Conservation (phyloP, 2,329 filamentous ascomycete genomes). For the Xylaria sp. region DNA sequence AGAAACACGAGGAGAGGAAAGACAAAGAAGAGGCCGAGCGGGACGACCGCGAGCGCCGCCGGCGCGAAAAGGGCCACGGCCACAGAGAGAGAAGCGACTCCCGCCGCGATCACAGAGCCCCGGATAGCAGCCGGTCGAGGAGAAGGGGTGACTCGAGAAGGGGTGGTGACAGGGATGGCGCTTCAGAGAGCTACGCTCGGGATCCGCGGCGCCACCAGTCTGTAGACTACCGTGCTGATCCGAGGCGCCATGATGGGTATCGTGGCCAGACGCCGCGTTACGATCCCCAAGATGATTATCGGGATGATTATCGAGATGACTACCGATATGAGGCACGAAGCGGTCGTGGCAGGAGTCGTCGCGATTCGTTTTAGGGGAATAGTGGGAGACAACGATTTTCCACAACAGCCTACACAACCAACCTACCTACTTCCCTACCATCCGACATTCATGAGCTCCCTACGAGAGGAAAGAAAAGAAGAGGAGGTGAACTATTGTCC, state of each 20-base stretch:
- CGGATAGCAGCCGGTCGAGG: neutral
- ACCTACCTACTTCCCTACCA: too few relatives aligned
- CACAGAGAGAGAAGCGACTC: constrained; percentile 8
- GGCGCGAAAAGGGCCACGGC: constrained; percentile 30
- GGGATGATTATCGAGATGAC: constrained; percentile 37
- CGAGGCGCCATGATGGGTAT: constrained; percentile 37
- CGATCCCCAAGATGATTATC: constrained; percentile 30
- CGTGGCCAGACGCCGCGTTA: constrained; percentile 35
- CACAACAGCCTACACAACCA: neutral
- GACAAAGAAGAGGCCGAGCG: constrained; percentile 44
- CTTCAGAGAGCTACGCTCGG: constrained; percentile 5
- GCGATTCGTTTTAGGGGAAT: constrained; percentile 43
- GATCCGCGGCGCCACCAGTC: constrained; percentile 30
- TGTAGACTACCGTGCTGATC: constrained; percentile 21
- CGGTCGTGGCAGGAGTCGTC: constrained; percentile 40
- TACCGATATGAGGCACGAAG: constrained; percentile 33
- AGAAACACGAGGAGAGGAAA: constrained; percentile 49
- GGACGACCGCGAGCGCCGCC: constrained; percentile 27
- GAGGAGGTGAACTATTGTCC: too few relatives aligned
- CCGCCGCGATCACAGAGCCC: constrained; percentile 12
- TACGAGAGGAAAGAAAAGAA: neutral
- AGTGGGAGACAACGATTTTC: neutral
- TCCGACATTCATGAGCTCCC: too few relatives aligned
- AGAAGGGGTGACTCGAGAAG: neutral
- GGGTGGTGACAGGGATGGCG: neutral